Evolutionary conservation across 2,329 filamentous ascomycete species (phyloP).

Genomic region (Diatrype stigma): DNA sequence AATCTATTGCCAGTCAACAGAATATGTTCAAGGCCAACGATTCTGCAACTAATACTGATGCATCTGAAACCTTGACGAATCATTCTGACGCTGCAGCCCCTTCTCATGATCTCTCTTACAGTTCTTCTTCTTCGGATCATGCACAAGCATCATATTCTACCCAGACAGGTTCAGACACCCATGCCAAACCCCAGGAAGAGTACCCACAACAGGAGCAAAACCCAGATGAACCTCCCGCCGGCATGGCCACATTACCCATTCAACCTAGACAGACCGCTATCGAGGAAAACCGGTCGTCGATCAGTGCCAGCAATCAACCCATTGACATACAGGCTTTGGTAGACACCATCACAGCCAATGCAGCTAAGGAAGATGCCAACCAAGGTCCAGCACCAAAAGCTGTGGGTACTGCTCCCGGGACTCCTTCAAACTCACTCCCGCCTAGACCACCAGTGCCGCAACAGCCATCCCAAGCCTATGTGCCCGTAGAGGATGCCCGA

Average conservation of each 20-base stretch:
- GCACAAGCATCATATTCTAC: conserved; percentile 14
- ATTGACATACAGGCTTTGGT: conserved; percentile 25
- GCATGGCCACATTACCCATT: conserved; percentile 2
- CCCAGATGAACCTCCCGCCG: conserved; percentile 15
- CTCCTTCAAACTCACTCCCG: conserved; percentile 38
- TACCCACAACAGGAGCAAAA: conserved; percentile 22
- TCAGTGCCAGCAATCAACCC: conserved; percentile 11
- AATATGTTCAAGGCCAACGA: conserved; percentile 40
- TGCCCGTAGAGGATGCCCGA: conserved; percentile 18
- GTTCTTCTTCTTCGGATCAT: conserved; percentile 6
- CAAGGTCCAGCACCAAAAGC: conserved; percentile 23
- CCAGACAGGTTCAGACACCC: conserved; percentile 24
- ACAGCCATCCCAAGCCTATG: conserved; percentile 31
- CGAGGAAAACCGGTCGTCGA: conserved; percentile 5
- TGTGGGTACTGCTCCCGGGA: conserved; percentile 16
- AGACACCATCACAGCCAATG: conserved; percentile 23
- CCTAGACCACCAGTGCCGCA: conserved; percentile 41
- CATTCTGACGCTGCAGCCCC: conserved; percentile 10
- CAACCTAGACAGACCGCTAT: conserved; percentile 8
- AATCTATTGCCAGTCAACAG: conserved; percentile 28
- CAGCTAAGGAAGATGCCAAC: conserved; percentile 22
- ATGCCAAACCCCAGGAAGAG: conserved; percentile 5
- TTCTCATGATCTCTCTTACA: conserved; percentile 14
- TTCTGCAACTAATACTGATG: conserved; percentile 14
- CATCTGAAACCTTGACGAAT: conserved; percentile 11